These are phyloP conservation scores for Dothideomycetidae sp. DNA, from an alignment of 2,329 filamentous ascomycete species.

Conservation along the genomic window DNA sequence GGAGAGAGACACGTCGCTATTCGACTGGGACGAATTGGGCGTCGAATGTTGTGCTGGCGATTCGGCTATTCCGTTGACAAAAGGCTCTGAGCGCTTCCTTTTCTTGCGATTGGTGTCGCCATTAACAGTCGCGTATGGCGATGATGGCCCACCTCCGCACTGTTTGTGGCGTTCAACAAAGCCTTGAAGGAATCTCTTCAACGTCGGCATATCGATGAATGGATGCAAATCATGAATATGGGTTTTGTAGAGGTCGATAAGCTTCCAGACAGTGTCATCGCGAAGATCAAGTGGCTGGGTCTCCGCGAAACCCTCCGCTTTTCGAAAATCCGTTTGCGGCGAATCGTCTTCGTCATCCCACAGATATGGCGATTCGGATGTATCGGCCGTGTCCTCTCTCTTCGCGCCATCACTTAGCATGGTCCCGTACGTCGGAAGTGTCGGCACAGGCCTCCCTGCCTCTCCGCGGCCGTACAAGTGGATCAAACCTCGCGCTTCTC, in stretches of 20 bases:
- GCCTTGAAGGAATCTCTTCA: constrained; percentile 37
- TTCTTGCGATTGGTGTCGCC: constrained; percentile 7
- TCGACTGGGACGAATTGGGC: constrained; percentile 13
- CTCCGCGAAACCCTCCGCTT: constrained; percentile 19
- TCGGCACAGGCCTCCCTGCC: constrained; percentile 25
- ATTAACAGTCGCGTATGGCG: constrained; percentile 8
- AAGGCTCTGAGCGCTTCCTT: constrained; percentile 12
- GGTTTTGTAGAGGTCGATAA: constrained; percentile 42
- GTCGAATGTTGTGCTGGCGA: constrained; percentile 15
- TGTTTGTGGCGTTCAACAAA: constrained; percentile 36
- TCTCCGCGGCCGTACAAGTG: constrained; percentile 25
- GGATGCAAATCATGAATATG: constrained; percentile 52
- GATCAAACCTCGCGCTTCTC: constrained; percentile 24
- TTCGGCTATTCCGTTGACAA: constrained; percentile 9
- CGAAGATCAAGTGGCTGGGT: constrained; percentile 36
- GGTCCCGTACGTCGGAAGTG: constrained; percentile 16
- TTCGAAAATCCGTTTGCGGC: constrained; percentile 11
- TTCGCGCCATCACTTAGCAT: constrained; percentile 1
- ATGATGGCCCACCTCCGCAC: constrained; percentile 24
- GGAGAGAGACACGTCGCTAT: constrained; percentile 49
- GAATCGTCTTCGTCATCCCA: constrained; percentile 1
- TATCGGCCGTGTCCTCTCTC: constrained; percentile 23
- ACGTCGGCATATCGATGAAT: constrained; percentile 41
- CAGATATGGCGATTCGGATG: constrained; percentile 2
- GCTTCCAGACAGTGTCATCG: constrained; percentile 32